These are phyloP conservation scores for Alternaria panax DNA, from an alignment of 2,329 filamentous ascomycete genomes.

Conservation along the genomic window DNA sequence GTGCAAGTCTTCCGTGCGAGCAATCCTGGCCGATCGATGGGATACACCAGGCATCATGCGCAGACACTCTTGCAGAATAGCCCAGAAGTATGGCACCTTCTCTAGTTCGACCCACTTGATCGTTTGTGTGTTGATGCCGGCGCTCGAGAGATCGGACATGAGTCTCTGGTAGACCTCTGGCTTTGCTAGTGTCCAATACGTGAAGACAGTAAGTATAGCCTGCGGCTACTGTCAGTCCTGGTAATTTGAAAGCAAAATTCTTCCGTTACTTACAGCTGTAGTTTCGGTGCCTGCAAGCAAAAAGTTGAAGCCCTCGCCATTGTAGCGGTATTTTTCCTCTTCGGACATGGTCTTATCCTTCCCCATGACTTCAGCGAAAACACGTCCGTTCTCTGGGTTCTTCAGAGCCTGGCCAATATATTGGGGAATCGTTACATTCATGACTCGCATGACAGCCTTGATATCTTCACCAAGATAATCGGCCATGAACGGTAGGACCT, in stretches of 20 bases:
- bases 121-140: conserved; percentile 18
- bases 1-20: conserved; percentile 29
- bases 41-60: conserved; percentile 45
- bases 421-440: conserved; percentile 36
- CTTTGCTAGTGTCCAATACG: conserved; percentile 47
- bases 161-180: conserved; percentile 31
- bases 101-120: conserved; percentile 35
- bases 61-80: conserved; percentile 45
- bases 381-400: conserved; percentile 35
- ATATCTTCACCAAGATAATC: conserved; percentile 38
- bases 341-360: conserved; percentile 29
- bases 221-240: conserved; percentile 25
- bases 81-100: conserved; percentile 43
- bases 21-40: conserved; percentile 29
- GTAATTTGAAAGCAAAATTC: neutral
- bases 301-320: conserved; percentile 37
- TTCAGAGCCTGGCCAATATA: conserved; percentile 33
- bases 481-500: conserved; percentile 35
- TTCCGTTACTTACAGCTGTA: conserved; percentile 28
- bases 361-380: conserved; percentile 32
- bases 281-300: conserved; percentile 36
- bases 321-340: conserved; percentile 34
- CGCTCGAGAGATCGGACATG: conserved; percentile 29
- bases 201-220: conserved; percentile 42
- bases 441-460: conserved; percentile 33